These are phyloP conservation scores for Candida stauntonica DNA, from an alignment of 805 yeast genomes.

Conservation along the genomic window DNA sequence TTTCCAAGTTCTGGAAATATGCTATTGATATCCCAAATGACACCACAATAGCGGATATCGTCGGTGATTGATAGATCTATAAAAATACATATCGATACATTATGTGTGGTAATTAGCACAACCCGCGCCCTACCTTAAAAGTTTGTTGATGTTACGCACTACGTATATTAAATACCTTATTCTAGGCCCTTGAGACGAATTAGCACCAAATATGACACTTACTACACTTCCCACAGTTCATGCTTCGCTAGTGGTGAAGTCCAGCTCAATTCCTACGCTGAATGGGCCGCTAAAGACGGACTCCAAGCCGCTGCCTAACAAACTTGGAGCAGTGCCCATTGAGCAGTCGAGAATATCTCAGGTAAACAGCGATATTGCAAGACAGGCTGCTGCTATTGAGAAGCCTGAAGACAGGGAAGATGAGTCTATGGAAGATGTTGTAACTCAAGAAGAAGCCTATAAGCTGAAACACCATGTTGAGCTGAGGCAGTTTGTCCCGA, in stretches of 20 bases:
- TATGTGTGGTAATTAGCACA: not conserved
- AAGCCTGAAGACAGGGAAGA: slow-evolving; percentile 1
- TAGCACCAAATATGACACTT: not conserved
- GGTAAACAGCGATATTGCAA: slow-evolving; percentile 1
- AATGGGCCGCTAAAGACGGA: not conserved
- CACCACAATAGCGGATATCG: slow-evolving; percentile 33
- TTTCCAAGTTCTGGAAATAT: slow-evolving; percentile 87
- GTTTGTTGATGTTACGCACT: too few species aligned
- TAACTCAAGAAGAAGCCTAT: slow-evolving; percentile 12
- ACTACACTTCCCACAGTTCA: slow-evolving; percentile 7
- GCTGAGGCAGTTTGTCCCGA: slow-evolving; percentile 30
- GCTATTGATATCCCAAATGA: slow-evolving; percentile 39
- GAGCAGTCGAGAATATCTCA: slow-evolving; percentile 7
- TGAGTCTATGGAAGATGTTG: too few species aligned
- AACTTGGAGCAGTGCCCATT: slow-evolving; percentile 21
- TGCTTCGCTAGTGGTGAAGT: not conserved
- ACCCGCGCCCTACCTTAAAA: too few species aligned
- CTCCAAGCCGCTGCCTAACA: slow-evolving; percentile 9
- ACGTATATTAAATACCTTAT: too few species aligned
- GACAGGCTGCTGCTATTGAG: not conserved
- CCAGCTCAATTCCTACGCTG: slow-evolving; percentile 4
- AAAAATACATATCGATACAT: not conserved
- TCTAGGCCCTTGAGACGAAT: not conserved
- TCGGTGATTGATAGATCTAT: slow-evolving; percentile 4
- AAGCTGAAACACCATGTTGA: slow-evolving; percentile 16